phyloP scores from a whole-genome alignment of 495 filamentous ascomycete genomes.

The Penicillium diatomitis region DNA sequence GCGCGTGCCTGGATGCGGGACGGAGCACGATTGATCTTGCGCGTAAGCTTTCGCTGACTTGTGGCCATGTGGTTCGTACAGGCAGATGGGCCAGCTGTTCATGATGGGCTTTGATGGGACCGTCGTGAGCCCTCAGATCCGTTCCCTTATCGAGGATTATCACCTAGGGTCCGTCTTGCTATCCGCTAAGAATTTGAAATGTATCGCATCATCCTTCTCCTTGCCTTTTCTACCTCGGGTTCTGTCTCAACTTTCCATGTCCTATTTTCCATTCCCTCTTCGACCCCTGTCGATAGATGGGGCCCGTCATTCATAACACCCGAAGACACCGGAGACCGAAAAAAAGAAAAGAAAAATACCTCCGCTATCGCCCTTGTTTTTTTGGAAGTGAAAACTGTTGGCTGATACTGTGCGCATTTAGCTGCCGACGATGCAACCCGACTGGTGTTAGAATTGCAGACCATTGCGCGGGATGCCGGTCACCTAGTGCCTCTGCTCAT shows the following conservation, averaged over 20 bases:
- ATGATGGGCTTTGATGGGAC: constrained; percentile 96
- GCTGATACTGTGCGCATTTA: constrained; percentile 25
- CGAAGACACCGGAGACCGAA: neutral
- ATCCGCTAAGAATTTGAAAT: constrained; percentile 87
- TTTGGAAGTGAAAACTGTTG: neutral
- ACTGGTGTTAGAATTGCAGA: constrained; percentile 77
- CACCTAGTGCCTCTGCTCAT: constrained; percentile 79
- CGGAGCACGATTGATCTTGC: too few species aligned
- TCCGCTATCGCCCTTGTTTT: neutral
- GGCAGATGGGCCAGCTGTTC: constrained; percentile 77
- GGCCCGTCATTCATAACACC: neutral
- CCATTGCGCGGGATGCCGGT: constrained; percentile 75
- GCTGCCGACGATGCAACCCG: constrained; percentile 76
- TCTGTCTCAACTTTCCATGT: neutral
- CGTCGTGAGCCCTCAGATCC: constrained; percentile 75
- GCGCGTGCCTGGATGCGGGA: too few species aligned
- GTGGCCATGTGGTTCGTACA: constrained; percentile 10
- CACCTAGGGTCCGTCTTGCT: constrained; percentile 77
- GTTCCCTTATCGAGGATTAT: constrained; percentile 73
- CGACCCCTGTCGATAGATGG: neutral
- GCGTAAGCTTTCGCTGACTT: constrained; percentile 11
- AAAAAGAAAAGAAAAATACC: neutral
- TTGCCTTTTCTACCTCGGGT: neutral
- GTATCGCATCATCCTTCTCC: constrained; percentile 31
- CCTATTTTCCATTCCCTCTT: neutral